A percentile compares a stretch with the other conserved stretches of the same genome.
These are phyloP conservation scores for Saprolegnia diclina DNA, from an alignment of 352 stramenopile species.

Conservation along the genomic window DNA sequence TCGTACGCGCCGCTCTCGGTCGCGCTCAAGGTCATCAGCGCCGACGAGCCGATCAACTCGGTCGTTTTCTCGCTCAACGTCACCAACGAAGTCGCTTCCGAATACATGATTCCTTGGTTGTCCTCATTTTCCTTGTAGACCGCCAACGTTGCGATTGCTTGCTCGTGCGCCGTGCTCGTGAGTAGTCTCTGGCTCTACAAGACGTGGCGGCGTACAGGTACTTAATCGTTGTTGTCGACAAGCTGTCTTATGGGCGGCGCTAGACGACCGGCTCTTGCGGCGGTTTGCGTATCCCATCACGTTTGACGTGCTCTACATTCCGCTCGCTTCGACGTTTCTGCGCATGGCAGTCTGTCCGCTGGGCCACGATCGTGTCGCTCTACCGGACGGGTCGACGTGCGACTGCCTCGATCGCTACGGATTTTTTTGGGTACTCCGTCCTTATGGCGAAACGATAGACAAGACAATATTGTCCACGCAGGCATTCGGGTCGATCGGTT, in stretches of 20 bases:
- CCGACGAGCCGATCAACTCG: not conserved
- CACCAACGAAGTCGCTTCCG: conserved; percentile 1
- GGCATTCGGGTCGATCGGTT: conserved; percentile 12
- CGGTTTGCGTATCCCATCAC: conserved; percentile 17
- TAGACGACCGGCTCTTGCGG: not conserved
- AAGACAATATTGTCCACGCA: not conserved
- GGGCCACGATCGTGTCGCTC: conserved; percentile 3
- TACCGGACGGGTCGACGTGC: conserved; percentile 5
- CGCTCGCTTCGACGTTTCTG: conserved; percentile 1
- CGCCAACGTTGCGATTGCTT: no score
- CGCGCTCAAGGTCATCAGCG: conserved; percentile 15
- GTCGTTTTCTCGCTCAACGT: conserved; percentile 4
- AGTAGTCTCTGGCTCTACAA: no score
- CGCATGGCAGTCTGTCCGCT: conserved; percentile 19
- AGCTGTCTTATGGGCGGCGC: not conserved
- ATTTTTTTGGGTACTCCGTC: conserved; percentile 14
- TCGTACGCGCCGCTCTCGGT: conserved; percentile 22
- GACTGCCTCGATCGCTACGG: conserved; percentile 19
- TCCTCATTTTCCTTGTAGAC: no score
- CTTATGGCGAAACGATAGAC: not conserved
- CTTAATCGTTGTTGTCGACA: not conserved
- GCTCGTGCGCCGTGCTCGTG: no score
- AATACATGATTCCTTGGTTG: no score
- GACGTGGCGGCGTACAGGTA: not conserved
- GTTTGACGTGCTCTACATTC: conserved; percentile 25